Percentiles rank a stretch among this genome's conserved stretches.
These are phyloP conservation scores for Microdochium bolleyi DNA, from an alignment of 2,329 filamentous ascomycete species.

Conservation along the genomic window DNA sequence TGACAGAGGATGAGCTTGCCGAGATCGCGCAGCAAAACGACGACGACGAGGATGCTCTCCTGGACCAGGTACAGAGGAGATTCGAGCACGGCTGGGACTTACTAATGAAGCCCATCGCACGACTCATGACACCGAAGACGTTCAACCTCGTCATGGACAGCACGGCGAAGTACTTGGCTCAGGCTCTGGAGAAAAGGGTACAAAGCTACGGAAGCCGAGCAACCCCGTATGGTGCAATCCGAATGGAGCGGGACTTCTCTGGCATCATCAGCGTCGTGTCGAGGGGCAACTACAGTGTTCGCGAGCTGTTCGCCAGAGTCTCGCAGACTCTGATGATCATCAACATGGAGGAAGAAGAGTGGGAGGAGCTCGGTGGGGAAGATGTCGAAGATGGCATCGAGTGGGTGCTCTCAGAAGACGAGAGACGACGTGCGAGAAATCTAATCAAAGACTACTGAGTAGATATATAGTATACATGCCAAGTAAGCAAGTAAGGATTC, in stretches of 20 bases:
- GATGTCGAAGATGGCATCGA: slow-evolving; percentile 47
- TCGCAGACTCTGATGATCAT: slow-evolving; percentile 65
- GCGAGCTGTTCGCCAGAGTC: slow-evolving; percentile 59
- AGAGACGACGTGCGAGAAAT: slow-evolving; percentile 54
- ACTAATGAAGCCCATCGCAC: slow-evolving; percentile 75
- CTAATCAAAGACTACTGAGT: slow-evolving; percentile 34
- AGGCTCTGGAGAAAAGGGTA: slow-evolving; percentile 79
- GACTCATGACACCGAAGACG: slow-evolving; percentile 71
- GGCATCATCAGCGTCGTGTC: slow-evolving; percentile 55
- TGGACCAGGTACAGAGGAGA: slow-evolving; percentile 66
- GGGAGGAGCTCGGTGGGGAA: slow-evolving; percentile 53
- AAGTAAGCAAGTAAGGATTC: neutral
- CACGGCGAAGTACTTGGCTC: slow-evolving; percentile 67
- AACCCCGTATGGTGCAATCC: slow-evolving; percentile 65
- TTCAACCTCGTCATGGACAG: slow-evolving; percentile 69
- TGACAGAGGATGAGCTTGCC: slow-evolving; percentile 53
- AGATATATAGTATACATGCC: neutral
- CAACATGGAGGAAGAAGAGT: slow-evolving; percentile 78
- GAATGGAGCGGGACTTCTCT: slow-evolving; percentile 64
- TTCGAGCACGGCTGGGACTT: slow-evolving; percentile 84
- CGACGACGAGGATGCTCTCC: slow-evolving; percentile 41
- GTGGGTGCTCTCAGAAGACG: slow-evolving; percentile 54
- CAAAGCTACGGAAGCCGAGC: slow-evolving; percentile 72
- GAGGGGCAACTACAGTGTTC: slow-evolving; percentile 56
- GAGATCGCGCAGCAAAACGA: slow-evolving; percentile 47